Conservation (phyloP, 169 alveolate genomes). For the Cyclospora cayetanensis region DNA sequence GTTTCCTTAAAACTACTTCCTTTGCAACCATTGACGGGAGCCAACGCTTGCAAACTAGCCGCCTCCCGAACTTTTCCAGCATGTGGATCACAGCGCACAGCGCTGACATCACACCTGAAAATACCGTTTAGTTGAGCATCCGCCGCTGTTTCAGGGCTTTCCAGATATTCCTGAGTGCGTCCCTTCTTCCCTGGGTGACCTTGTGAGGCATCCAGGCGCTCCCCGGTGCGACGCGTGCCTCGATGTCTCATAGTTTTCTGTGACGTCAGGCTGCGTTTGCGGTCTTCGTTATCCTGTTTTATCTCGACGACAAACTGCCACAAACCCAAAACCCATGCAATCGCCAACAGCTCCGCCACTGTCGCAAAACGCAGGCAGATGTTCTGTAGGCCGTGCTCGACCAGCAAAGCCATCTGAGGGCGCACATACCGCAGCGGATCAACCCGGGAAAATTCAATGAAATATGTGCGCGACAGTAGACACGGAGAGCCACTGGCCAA, state of each 20-base stretch:
- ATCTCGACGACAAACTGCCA: conserved; percentile 33
- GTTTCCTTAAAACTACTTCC: too few relatives aligned
- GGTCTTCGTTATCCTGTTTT: conserved; percentile 6
- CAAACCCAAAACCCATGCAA: conserved; percentile 47
- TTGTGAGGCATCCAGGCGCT: not conserved
- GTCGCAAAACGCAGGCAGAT: conserved; percentile 38
- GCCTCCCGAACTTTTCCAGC: too few relatives aligned
- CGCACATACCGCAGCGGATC: too few relatives aligned
- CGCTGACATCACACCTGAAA: too few relatives aligned
- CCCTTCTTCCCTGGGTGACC: not conserved
- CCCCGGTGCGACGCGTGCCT: not conserved
- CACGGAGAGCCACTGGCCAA: too few relatives aligned
- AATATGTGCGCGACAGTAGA: too few relatives aligned
- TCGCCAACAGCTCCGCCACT: conserved; percentile 58
- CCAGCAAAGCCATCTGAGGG: conserved; percentile 20
- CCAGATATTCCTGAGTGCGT: not conserved
- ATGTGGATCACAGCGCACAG: too few relatives aligned
- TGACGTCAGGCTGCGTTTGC: not conserved
- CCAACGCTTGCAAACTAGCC: too few relatives aligned
- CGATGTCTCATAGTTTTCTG: too few relatives aligned
- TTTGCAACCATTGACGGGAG: too few relatives aligned
- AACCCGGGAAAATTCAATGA: too few relatives aligned
- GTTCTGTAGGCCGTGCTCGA: not conserved
- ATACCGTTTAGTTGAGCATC: too few relatives aligned
- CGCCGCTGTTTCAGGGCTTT: not conserved